These are phyloP conservation scores for Cylindrotheca closterium DNA, from an alignment of 108 stramenopile genomes.

Conservation along the genomic window DNA sequence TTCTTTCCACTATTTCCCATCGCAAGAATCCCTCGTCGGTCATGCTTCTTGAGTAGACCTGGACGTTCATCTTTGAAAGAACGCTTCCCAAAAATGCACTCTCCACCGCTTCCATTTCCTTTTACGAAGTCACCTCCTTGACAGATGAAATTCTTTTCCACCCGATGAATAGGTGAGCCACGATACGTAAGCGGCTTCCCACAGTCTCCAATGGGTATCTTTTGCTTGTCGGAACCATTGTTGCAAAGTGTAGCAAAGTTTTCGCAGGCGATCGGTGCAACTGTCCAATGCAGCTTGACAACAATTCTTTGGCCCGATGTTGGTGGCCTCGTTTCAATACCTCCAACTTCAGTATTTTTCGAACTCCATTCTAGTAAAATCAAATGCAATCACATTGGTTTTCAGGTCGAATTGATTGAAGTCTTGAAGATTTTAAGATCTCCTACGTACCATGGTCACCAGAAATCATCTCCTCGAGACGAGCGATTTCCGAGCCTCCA, in stretches of 20 bases:
- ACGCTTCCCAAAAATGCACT: conserved; percentile 85
- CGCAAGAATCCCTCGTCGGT: conserved; percentile 74
- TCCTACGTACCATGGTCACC: conserved; percentile 62
- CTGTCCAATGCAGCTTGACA: conserved; percentile 72
- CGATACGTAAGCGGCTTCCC: conserved; percentile 84
- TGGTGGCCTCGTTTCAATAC: conserved; percentile 23
- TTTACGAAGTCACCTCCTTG: conserved; percentile 97
- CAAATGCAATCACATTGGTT: no score
- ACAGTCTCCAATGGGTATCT: conserved; percentile 70
- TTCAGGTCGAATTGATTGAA: no score
- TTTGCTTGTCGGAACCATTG: conserved; percentile 38
- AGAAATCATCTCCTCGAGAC: conserved; percentile 55
- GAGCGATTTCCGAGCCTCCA: conserved; percentile 79
- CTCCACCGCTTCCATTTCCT: conserved; percentile 95
- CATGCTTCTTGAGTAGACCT: conserved; percentile 82
- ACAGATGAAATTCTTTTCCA: conserved; percentile 77
- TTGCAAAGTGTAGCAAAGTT: conserved; percentile 23
- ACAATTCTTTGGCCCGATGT: conserved; percentile 46
- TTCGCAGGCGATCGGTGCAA: conserved; percentile 78
- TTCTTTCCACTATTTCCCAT: conserved; percentile 97
- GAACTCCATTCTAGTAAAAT: conserved; percentile 42
- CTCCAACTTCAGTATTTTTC: conserved; percentile 20
- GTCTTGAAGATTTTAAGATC: no score
- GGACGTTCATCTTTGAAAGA: conserved; percentile 93
- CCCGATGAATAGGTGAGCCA: conserved; percentile 72